Conservation (phyloP, 208 protist genomes). For the Novymonas esmeraldas region DNA sequence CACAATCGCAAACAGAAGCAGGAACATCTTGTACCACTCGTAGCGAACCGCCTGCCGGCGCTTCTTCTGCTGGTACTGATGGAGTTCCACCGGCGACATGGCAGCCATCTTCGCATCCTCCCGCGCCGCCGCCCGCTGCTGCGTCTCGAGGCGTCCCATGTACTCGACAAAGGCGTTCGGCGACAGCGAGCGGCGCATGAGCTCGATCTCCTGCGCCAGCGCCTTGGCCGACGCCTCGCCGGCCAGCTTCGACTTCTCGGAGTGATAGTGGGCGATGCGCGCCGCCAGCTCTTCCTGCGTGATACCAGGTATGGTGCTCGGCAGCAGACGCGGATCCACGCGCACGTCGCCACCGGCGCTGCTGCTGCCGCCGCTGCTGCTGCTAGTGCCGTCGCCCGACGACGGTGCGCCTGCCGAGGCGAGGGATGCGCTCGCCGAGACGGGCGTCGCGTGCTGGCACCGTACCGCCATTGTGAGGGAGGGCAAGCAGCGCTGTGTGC, state of each 20-base stretch:
- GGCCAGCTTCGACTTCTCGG: conserved; percentile 24
- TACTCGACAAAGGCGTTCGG: conserved; percentile 54
- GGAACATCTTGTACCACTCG: conserved; percentile 49
- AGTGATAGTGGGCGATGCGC: conserved; percentile 34
- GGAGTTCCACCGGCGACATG: conserved; percentile 65
- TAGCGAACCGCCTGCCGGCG: conserved; percentile 38
- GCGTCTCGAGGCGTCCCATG: conserved; percentile 38
- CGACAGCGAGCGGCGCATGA: conserved; percentile 66
- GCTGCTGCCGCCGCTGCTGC: background rate
- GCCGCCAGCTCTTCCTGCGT: conserved; percentile 72
- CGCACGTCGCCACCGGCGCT: conserved; percentile 5
- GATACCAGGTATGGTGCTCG: conserved; percentile 74
- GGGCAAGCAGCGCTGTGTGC: background rate
- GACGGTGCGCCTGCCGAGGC: background rate
- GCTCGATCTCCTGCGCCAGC: conserved; percentile 50
- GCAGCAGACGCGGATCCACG: conserved; percentile 60
- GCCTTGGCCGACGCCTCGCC: conserved; percentile 16
- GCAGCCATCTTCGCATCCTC: conserved; percentile 53
- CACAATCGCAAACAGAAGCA: conserved; percentile 48
- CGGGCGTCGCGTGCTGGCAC: background rate
- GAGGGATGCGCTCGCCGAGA: background rate
- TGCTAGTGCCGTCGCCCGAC: background rate
- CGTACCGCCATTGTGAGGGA: background rate
- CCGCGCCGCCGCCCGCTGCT: conserved; percentile 33
- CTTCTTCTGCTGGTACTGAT: conserved; percentile 64